phyloP scores from a whole-genome alignment of 2,329 filamentous ascomycete species.

The Hypomyces rosellus region DNA sequence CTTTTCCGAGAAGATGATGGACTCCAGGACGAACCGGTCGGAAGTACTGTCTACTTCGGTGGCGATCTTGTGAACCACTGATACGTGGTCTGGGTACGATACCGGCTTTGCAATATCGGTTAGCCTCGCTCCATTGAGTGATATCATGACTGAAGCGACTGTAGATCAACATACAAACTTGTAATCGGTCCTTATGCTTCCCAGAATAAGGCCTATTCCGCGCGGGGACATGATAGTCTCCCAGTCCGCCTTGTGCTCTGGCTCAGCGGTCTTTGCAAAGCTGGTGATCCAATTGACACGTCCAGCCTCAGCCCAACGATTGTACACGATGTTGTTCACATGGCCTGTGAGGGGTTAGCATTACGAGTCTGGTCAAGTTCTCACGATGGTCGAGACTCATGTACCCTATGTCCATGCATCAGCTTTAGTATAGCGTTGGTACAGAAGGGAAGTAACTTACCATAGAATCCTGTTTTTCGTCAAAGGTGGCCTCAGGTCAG shows the following conservation, averaged over 20 bases:
- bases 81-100: conserved; percentile 74
- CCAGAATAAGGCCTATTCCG: conserved; percentile 67
- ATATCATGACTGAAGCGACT: neutral
- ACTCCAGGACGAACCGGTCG: conserved; percentile 52
- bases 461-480: too few species aligned
- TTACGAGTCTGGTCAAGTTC: neutral
- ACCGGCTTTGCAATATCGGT: conserved; percentile 55
- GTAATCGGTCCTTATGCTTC: conserved; percentile 74
- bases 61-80: conserved; percentile 73
- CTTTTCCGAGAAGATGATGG: conserved; percentile 64
- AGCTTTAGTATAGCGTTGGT: neutral
- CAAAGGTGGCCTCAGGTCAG: neutral
- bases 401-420: neutral
- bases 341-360: conserved; percentile 37
- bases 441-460: too few species aligned
- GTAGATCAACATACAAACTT: conserved; percentile 63
- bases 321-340: conserved; percentile 82
- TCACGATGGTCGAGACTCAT: neutral
- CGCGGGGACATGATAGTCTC: conserved; percentile 58
- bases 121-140: neutral
- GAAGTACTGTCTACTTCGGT: conserved; percentile 38
- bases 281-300: conserved; percentile 72
- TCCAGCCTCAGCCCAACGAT: conserved; percentile 74
- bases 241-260: conserved; percentile 58
- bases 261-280: conserved; percentile 55